Conservation (phyloP, 306 rosid genomes). For the Hippophae rhamnoides region DNA sequence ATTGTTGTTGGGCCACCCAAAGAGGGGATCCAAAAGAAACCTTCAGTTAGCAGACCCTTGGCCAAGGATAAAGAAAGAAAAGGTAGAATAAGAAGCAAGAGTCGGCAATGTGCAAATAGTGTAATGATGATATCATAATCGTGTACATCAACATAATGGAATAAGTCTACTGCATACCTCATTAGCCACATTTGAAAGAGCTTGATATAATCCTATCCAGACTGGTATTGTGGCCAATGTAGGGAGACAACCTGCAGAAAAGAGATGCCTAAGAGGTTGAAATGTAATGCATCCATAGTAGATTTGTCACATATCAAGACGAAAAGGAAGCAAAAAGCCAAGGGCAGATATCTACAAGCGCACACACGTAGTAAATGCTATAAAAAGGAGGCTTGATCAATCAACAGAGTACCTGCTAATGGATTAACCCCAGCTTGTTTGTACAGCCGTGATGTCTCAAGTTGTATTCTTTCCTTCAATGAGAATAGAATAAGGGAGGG, state of each 20-base stretch:
- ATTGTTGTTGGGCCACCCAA: constrained; percentile 94
- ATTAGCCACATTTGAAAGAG: constrained; percentile 96
- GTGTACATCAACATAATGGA: constrained; percentile 3
- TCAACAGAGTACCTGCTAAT: constrained; percentile 55
- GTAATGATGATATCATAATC: background rate
- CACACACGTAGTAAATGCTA: background rate
- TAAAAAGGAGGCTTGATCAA: background rate
- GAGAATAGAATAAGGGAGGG: constrained; percentile 23
- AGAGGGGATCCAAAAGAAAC: constrained; percentile 99
- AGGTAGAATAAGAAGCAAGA: constrained; percentile 19
- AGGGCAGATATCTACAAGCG: background rate
- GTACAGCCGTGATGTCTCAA: constrained; percentile 91
- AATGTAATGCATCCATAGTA: background rate
- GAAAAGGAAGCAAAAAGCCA: background rate
- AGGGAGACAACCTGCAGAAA: constrained; percentile 71
- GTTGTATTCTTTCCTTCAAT: constrained; percentile 98
- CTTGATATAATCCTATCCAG: constrained; percentile 97
- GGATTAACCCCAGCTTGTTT: constrained; percentile 97
- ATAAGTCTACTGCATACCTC: constrained; percentile 44
- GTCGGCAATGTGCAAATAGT: constrained; percentile 19
- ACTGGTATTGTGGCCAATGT: constrained; percentile 98
- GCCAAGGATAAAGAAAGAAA: background rate
- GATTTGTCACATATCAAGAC: constrained; percentile 2
- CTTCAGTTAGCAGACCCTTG: constrained; percentile 94
- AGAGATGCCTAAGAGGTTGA: constrained; percentile 9